These are phyloP conservation scores for Nemania serpens DNA, from an alignment of 2,329 filamentous ascomycete species.

Conservation along the genomic window DNA sequence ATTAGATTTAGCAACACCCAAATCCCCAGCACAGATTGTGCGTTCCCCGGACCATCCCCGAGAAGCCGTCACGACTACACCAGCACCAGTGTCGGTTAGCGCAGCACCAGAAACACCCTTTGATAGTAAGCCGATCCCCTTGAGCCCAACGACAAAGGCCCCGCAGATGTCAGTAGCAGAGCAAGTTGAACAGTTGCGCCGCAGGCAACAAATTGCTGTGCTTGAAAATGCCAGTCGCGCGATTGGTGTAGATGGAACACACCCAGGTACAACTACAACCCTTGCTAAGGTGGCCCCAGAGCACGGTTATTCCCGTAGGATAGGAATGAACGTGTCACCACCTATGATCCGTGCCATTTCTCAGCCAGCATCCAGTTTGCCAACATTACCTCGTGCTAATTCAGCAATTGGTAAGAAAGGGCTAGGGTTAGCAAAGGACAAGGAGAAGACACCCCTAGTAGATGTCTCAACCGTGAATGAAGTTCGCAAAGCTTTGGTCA, in stretches of 20 bases:
- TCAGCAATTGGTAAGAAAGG: conserved; percentile 50
- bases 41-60: conserved; percentile 19
- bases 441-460: conserved; percentile 31
- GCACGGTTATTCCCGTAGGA: conserved; percentile 50
- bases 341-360: conserved; percentile 60
- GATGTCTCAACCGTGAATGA: conserved; percentile 41
- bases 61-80: conserved; percentile 24
- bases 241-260: conserved; percentile 31
- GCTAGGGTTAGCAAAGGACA: conserved; percentile 40
- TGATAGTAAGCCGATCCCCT: conserved; percentile 29
- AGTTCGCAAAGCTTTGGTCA: conserved; percentile 42
- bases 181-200: conserved; percentile 50
- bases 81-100: conserved; percentile 33
- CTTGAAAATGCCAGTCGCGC: conserved; percentile 39
- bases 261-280: conserved; percentile 23
- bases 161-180: conserved; percentile 38
- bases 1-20: conserved; percentile 53
- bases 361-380: conserved; percentile 49
- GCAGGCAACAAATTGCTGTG: conserved; percentile 49
- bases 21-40: conserved; percentile 37
- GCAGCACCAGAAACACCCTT: conserved; percentile 23
- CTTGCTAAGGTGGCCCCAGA: conserved; percentile 39
- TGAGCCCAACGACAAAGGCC: conserved; percentile 10
- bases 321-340: conserved; percentile 53
- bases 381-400: conserved; percentile 52